Base-by-base conservation (phyloP, 768 basidiomycete species). In the Paxillus ammoniavirescens region DNA sequence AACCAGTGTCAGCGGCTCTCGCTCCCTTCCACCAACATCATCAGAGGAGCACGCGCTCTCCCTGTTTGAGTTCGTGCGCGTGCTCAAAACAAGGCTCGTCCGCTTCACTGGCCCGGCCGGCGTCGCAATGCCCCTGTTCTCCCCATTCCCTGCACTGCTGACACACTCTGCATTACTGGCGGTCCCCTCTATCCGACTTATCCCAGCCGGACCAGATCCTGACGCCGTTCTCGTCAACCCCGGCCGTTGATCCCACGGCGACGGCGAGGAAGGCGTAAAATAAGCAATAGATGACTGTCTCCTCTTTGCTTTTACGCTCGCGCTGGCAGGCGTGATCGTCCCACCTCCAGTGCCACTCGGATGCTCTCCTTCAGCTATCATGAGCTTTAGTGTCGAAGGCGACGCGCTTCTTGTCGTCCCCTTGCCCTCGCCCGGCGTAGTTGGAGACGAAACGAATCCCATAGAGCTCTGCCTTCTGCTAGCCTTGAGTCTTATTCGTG, bases 1-100 rank as follows among this genome's bases (percentile, higher is more conserved):
- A 46, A 81, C 79, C 50, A 91, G 66, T 0, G 89, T 92, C 50
- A 81, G 61, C 14, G 83, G 84, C n/a, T 72, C 72, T 18, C 64
- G 63, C 31, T 68, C 64, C 43, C 45, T 63, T 8, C 21, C 6
- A 8, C 30, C 46, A 0, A 47, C 8, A 2, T 30, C 57, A 26
- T 64, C 64, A 30, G 7, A 5, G 5, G 26, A 63, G 37, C 49
- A 50, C n/a, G 57, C 9, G 52, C 67, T 60, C 36, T 68, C 60
- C 8, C 54, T 57, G 7, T 57, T 45, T 13, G 63, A 59, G 12
- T 53, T 28, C 1, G 65, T 50, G 40, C 49, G 55, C 18, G 61
- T 51, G 28, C 50, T 52, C 21, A 59, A n/a, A 7, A 48, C 52
- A 42, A 68, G 43, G 56, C 67, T 68, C 1, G 60, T 57, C 36